These are phyloP conservation scores for Wallemia ichthyophaga DNA, from an alignment of 1,284 basidiomycete species.

Conservation along the genomic window DNA sequence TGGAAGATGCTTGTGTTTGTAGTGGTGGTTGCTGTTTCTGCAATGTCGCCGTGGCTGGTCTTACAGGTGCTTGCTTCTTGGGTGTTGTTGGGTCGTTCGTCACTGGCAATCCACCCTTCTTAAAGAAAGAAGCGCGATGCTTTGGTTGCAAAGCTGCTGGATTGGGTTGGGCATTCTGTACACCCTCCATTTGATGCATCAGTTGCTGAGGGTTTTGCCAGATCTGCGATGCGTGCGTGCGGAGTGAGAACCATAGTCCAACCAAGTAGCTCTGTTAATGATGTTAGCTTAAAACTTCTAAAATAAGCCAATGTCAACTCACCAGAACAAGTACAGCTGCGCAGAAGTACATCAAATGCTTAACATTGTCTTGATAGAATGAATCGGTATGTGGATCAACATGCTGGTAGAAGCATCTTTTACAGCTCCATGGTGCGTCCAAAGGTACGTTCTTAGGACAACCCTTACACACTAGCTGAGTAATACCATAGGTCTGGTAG, in stretches of 20 bases:
- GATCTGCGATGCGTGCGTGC: constrained; percentile 92
- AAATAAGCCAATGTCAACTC: constrained; percentile 15
- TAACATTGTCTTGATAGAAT: constrained; percentile 88
- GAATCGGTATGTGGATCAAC: constrained; percentile 73
- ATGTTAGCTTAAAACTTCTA: not conserved
- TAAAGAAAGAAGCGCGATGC: constrained; percentile 40
- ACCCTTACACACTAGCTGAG: constrained; percentile 71
- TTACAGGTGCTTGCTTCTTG: constrained; percentile 5
- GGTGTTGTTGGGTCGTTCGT: constrained; percentile 11
- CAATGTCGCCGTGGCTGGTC: not conserved
- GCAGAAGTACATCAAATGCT: constrained; percentile 78
- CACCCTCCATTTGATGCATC: constrained; percentile 31
- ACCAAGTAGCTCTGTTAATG: constrained; percentile 59
- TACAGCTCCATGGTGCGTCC: constrained; percentile 46
- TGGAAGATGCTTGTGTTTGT: not conserved
- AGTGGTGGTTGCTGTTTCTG: not conserved
- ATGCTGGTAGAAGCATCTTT: constrained; percentile 81
- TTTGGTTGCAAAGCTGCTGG: constrained; percentile 15
- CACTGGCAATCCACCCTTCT: constrained; percentile 22
- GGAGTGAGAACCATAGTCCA: constrained; percentile 92
- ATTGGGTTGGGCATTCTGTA: constrained; percentile 12
- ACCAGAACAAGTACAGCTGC: constrained; percentile 65
- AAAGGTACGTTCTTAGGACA: constrained; percentile 27
- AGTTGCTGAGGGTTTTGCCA: constrained; percentile 92
- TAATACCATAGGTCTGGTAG: constrained; percentile 97